Evolutionary conservation across 768 basidiomycete genomes (phyloP).

Genomic region (Floccularia luteovirens): DNA sequence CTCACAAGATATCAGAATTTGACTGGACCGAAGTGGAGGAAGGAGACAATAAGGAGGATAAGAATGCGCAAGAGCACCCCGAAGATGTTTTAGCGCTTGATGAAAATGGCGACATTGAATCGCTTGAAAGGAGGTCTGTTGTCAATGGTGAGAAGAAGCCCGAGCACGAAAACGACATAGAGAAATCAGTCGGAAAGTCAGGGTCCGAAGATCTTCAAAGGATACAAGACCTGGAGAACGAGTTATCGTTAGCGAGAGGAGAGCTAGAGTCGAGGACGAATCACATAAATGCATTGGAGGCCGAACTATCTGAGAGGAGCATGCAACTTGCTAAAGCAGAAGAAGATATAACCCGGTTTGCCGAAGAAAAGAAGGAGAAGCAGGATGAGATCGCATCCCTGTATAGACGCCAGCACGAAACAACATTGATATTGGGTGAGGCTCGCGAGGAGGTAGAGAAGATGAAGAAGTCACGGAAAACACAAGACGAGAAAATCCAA

Average conservation of each 20-base stretch:
- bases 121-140: background rate
- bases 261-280: background rate
- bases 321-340: background rate
- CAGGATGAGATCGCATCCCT: background rate
- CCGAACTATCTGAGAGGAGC: background rate
- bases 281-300: background rate
- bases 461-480: slow-evolving; percentile 3
- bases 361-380: background rate
- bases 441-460: slow-evolving; percentile 8
- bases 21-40: slow-evolving; percentile 10
- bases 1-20: slow-evolving; percentile 5
- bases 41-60: background rate
- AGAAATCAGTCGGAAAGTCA: background rate
- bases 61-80: background rate
- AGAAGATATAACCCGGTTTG: background rate
- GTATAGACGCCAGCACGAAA: slow-evolving; percentile 1
- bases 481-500: slow-evolving; percentile 2
- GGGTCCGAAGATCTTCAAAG: too few relatives aligned
- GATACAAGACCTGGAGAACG: too few relatives aligned
- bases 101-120: slow-evolving; percentile 4
- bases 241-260: background rate
- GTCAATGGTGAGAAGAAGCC: slow-evolving; percentile 2
- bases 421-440: slow-evolving; percentile 2
- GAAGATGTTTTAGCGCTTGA: slow-evolving; percentile 1
- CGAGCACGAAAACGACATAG: slow-evolving; percentile 4